Conservation (phyloP, 768 basidiomycete species). For the Boletus insuetus region DNA sequence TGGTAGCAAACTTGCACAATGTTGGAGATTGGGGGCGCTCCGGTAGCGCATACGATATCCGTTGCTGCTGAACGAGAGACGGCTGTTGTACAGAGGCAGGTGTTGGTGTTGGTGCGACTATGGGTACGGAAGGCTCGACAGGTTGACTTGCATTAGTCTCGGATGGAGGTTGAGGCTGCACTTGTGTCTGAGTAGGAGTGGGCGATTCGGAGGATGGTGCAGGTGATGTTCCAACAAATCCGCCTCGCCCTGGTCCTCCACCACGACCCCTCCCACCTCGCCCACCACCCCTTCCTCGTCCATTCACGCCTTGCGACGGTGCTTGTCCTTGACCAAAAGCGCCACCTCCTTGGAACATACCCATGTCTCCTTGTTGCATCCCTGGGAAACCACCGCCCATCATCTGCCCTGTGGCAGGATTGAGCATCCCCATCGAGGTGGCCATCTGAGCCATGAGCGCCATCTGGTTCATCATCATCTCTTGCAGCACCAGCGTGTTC, state of each 20-base stretch:
- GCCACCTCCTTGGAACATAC: slow-evolving; percentile 39
- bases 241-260: slow-evolving; percentile 45
- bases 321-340: slow-evolving; percentile 21
- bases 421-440: slow-evolving; percentile 75
- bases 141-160: slow-evolving; percentile 14
- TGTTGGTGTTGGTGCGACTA: slow-evolving; percentile 26
- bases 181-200: slow-evolving; percentile 18
- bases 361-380: slow-evolving; percentile 53
- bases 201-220: slow-evolving; percentile 19
- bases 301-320: slow-evolving; percentile 23
- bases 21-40: slow-evolving; percentile 84
- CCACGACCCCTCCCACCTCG: slow-evolving; percentile 47
- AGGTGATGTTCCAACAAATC: slow-evolving; percentile 29
- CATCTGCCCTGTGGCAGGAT: slow-evolving; percentile 55
- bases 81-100: slow-evolving; percentile 24
- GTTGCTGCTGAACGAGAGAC: slow-evolving; percentile 24
- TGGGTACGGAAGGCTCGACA: slow-evolving; percentile 11
- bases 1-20: slow-evolving; percentile 89
- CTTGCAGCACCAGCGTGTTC: slow-evolving; percentile 75
- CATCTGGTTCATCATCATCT: slow-evolving; percentile 92
- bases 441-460: slow-evolving; percentile 94
- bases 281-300: slow-evolving; percentile 44
- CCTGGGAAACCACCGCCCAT: slow-evolving; percentile 57
- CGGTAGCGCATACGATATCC: slow-evolving; percentile 56
- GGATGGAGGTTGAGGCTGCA: slow-evolving; percentile 14